phyloP scores from a whole-genome alignment of 2,329 filamentous ascomycete species.

The Helicocarpus griseus region DNA sequence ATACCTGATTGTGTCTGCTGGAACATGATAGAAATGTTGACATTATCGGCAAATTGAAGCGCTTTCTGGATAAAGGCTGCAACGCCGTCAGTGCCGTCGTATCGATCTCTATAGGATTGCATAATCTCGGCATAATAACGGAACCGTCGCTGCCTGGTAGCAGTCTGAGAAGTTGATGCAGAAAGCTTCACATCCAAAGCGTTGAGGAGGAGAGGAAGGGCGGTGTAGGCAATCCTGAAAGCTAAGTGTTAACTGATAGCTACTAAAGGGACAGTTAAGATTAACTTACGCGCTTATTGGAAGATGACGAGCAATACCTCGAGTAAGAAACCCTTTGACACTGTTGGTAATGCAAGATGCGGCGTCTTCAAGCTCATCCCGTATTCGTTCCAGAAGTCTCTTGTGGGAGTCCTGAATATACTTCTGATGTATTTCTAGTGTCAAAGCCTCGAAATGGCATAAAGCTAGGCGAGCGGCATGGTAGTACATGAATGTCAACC shows the following conservation, averaged over 20 bases:
- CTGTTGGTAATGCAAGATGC: constrained; percentile 37
- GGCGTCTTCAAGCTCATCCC: constrained; percentile 36
- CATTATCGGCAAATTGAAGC: constrained; percentile 1
- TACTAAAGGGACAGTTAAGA: background rate
- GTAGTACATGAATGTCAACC: constrained; percentile 44
- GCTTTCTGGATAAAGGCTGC: constrained; percentile 6
- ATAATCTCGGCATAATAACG: constrained; percentile 39
- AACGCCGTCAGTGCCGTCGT: constrained; percentile 39
- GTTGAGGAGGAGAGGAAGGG: constrained; percentile 29
- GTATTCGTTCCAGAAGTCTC: constrained; percentile 21
- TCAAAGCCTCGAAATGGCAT: constrained; percentile 39
- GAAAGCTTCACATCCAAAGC: constrained; percentile 32
- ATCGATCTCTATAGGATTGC: constrained; percentile 38
- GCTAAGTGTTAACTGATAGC: background rate
- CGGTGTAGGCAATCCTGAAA: constrained; percentile 23
- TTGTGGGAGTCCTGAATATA: constrained; percentile 31
- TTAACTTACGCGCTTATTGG: constrained; percentile 41
- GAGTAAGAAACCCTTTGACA: constrained; percentile 39
- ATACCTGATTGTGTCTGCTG: background rate
- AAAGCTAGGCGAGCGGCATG: constrained; percentile 37
- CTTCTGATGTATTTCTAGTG: constrained; percentile 30
- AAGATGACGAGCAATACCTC: constrained; percentile 37
- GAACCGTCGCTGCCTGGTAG: constrained; percentile 36
- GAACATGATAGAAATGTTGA: constrained; percentile 1
- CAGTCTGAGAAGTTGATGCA: constrained; percentile 24